phyloP scores from a whole-genome alignment of 495 filamentous ascomycete species.

The Penicillium robsamsonii region DNA sequence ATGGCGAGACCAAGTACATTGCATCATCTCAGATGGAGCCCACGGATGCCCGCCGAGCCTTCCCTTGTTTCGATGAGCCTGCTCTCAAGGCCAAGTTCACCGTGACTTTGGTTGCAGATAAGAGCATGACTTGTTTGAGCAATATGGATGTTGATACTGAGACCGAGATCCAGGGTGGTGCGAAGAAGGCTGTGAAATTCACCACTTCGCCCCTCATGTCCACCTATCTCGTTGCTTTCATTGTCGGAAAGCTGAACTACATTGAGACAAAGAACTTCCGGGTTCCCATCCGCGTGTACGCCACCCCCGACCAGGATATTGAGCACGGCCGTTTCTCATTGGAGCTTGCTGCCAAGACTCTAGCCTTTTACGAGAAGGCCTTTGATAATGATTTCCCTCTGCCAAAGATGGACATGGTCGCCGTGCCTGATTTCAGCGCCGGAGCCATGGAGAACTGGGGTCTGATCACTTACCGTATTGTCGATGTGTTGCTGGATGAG shows the following conservation, averaged over 20 bases:
- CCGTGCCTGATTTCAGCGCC: conserved; percentile 89
- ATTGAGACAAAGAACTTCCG: conserved; percentile 64
- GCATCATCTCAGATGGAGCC: conserved; percentile 68
- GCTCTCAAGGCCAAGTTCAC: conserved; percentile 67
- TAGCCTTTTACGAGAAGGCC: conserved; percentile 55
- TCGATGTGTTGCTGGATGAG: conserved; percentile 89
- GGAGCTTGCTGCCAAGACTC: conserved; percentile 58
- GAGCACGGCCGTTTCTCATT: conserved; percentile 65
- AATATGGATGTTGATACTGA: conserved; percentile 67
- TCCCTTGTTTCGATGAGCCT: conserved; percentile 71
- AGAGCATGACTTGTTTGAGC: conserved; percentile 61
- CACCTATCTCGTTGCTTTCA: conserved; percentile 67
- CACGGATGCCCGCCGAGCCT: conserved; percentile 62
- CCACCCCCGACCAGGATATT: conserved; percentile 61
- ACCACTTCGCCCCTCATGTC: conserved; percentile 66
- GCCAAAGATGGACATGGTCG: conserved; percentile 98
- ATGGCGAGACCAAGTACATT: conserved; percentile 58
- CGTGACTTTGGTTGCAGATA: conserved; percentile 61
- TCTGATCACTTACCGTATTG: conserved; percentile 88
- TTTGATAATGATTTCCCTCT: conserved; percentile 54
- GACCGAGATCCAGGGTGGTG: conserved; percentile 52
- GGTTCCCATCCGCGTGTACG: conserved; percentile 63
- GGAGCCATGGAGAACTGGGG: conserved; percentile 99
- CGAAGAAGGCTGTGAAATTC: conserved; percentile 65
- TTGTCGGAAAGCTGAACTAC: conserved; percentile 64